Evolutionary conservation across 73 alveolate species (phyloP).

Genomic region (Paramecium pentaurelia): DNA sequence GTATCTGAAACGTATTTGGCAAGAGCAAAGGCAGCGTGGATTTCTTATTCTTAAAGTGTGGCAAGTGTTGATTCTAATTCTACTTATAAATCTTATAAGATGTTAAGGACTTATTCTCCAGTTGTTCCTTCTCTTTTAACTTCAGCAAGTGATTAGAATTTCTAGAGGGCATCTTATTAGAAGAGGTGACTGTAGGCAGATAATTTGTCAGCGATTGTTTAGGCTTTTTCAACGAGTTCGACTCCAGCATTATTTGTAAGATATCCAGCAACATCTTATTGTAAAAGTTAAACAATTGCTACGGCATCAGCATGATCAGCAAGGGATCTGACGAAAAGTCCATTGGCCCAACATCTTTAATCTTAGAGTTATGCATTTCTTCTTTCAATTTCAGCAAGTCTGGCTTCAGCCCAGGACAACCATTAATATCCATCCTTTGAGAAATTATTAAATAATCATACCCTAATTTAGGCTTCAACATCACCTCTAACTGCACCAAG

Average conservation of each 20-base stretch:
- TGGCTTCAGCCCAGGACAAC: slow-evolving; percentile 39
- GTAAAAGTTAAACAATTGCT: background rate
- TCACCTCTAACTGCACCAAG: slow-evolving; percentile 41
- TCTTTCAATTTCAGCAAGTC: slow-evolving; percentile 45
- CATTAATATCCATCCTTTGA: slow-evolving; percentile 24
- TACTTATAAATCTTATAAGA: slow-evolving; percentile 20
- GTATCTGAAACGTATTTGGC: slow-evolving; percentile 48
- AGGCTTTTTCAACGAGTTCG: slow-evolving; percentile 13
- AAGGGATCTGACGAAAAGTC: slow-evolving; percentile 21
- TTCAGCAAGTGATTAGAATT: slow-evolving; percentile 34
- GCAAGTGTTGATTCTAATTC: slow-evolving; percentile 38
- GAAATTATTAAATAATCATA: background rate
- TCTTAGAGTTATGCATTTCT: slow-evolving; percentile 22
- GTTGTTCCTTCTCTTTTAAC: slow-evolving; percentile 52
- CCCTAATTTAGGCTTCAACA: slow-evolving; percentile 37
- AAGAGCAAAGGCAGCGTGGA: slow-evolving; percentile 40
- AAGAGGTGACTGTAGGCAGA: slow-evolving; percentile 42
- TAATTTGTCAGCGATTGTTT: slow-evolving; percentile 20
- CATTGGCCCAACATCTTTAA: slow-evolving; percentile 45
- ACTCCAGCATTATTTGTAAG: slow-evolving; percentile 39
- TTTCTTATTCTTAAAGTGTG: slow-evolving; percentile 44
- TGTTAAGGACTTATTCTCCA: slow-evolving; percentile 40
- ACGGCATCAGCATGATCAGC: slow-evolving; percentile 54
- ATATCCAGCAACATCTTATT: slow-evolving; percentile 42
- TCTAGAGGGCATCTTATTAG: slow-evolving; percentile 47